Evolutionary conservation across 2,329 filamentous ascomycete species (phyloP), one percentile per base, ranked within the genome.

Genomic region (Exophiala spinifera): DNA sequence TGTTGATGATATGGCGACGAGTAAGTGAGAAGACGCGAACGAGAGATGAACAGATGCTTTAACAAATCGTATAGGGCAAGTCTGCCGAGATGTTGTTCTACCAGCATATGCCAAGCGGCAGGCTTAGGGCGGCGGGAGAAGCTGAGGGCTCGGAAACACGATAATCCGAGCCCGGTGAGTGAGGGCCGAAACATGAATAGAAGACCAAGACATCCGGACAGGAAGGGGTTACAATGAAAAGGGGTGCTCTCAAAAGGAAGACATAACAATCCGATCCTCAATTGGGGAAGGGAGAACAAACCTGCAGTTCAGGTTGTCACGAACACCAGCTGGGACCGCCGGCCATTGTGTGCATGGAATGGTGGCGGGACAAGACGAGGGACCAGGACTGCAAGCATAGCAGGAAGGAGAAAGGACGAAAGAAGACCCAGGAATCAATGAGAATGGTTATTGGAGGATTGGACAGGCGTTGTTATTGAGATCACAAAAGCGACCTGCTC

Each of bases 401-500:
- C 25, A 31, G 25, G 11, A 31, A 31, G 25, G 25, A 31, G 25
- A 5, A 31, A 31, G 25, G 6, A 48, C 14, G 25, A n/a, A 40
- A n/a, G 40, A 39, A 8, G 37, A 33, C 28, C 23, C 15, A 28
- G 19, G 13, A n/a, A 44, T 20, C 8, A 8, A 23, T 4, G 44
- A 42, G 34, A 14, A 36, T 17, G 33, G 13, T 15, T 21, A 28
- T 42, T 21, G 23, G 13, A 23, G 31, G 33, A 1, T 28, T 17
- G 51, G 51, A 55, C 33, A 52, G 49, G 25, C 49, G 54, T 54
- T 5, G 45, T 52, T 21, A 55, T 60, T 59, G 54, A 42, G 55
- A 55, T 57, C 47, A 57, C 48, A 60, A 33, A 39, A 46, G 21
- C 39, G 21, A 20, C 28, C 53, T 43, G 34, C 43, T 23, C 19